A percentile compares a stretch with the other conserved stretches of the same genome.
Conservation (phyloP, 2,329 filamentous ascomycete genomes). For the Diaporthe capsici region DNA sequence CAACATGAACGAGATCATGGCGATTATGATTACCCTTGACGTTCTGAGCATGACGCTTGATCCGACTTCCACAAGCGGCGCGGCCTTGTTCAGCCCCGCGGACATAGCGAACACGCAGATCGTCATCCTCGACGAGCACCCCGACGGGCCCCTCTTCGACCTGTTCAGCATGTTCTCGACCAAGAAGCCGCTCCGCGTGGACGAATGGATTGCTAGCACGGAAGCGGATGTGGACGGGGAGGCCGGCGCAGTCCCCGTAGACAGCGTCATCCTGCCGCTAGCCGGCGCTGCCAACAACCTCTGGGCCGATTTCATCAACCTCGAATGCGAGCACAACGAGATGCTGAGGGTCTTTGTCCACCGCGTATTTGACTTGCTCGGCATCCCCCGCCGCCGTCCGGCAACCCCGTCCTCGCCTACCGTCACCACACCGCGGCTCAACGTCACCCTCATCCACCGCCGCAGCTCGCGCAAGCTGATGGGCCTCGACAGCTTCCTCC, state of each 20-base stretch:
- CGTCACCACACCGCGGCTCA: neutral
- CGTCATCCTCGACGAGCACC: slow-evolving; percentile 46
- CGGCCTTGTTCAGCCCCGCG: slow-evolving; percentile 34
- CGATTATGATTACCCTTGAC: slow-evolving; percentile 48
- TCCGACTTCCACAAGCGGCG: neutral
- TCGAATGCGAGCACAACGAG: slow-evolving; percentile 49
- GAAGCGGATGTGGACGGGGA: slow-evolving; percentile 43
- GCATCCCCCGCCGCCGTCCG: slow-evolving; percentile 38
- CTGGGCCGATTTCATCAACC: slow-evolving; percentile 56
- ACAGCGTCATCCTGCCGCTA: slow-evolving; percentile 56
- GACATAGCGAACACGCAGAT: slow-evolving; percentile 45
- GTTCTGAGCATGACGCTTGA: slow-evolving; percentile 46
- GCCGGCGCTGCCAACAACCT: slow-evolving; percentile 57
- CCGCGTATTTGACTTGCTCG: slow-evolving; percentile 51
- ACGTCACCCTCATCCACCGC: slow-evolving; percentile 54
- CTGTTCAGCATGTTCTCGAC: slow-evolving; percentile 52
- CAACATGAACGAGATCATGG: slow-evolving; percentile 49
- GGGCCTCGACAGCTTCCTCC: slow-evolving; percentile 42
- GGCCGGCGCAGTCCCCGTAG: slow-evolving; percentile 36
- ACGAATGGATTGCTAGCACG: slow-evolving; percentile 37
- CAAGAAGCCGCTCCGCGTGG: slow-evolving; percentile 47
- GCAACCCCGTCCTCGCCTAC: neutral
- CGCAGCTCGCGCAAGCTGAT: slow-evolving; percentile 49
- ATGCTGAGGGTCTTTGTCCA: slow-evolving; percentile 51
- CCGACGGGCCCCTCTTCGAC: slow-evolving; percentile 48